phyloP scores from a whole-genome alignment of 2,329 filamentous ascomycete genomes.

The Neofusicoccum umdonicola region DNA sequence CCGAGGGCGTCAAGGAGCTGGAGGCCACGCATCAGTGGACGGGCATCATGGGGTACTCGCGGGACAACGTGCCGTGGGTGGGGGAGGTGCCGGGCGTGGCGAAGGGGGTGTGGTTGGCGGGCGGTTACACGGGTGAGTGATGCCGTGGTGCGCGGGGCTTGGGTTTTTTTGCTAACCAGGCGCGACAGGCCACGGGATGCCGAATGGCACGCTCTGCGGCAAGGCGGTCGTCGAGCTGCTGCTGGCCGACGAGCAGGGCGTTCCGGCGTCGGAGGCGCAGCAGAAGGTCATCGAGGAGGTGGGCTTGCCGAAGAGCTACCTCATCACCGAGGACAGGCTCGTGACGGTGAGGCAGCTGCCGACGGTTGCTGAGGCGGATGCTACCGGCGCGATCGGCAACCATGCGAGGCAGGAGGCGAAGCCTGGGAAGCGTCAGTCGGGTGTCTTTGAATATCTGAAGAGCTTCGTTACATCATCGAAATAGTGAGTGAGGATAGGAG shows the following conservation, averaged over 20 bases:
- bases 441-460: slow-evolving; percentile 1
- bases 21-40: slow-evolving; percentile 61
- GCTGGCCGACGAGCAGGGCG: slow-evolving; percentile 39
- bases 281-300: slow-evolving; percentile 33
- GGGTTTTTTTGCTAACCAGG: too few relatives aligned
- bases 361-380: slow-evolving; percentile 36
- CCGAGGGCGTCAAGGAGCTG: slow-evolving; percentile 42
- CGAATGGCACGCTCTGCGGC: slow-evolving; percentile 65
- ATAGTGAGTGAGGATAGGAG: background rate
- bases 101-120: slow-evolving; percentile 60
- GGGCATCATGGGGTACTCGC: slow-evolving; percentile 74
- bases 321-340: slow-evolving; percentile 38
- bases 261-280: slow-evolving; percentile 29
- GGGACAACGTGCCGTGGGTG: slow-evolving; percentile 69
- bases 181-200: slow-evolving; percentile 64
- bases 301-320: slow-evolving; percentile 36
- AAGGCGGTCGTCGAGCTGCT: slow-evolving; percentile 64
- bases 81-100: slow-evolving; percentile 59
- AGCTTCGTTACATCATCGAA: background rate
- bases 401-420: slow-evolving; percentile 14
- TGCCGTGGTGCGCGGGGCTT: too few relatives aligned
- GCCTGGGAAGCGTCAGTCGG: background rate
- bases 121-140: slow-evolving; percentile 60
- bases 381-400: slow-evolving; percentile 23
- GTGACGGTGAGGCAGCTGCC: slow-evolving; percentile 28